Evolutionary conservation across 805 yeast species (phyloP), one percentile per base, ranked within the genome.

Genomic region (Cyberlindnera subsufficiens): DNA sequence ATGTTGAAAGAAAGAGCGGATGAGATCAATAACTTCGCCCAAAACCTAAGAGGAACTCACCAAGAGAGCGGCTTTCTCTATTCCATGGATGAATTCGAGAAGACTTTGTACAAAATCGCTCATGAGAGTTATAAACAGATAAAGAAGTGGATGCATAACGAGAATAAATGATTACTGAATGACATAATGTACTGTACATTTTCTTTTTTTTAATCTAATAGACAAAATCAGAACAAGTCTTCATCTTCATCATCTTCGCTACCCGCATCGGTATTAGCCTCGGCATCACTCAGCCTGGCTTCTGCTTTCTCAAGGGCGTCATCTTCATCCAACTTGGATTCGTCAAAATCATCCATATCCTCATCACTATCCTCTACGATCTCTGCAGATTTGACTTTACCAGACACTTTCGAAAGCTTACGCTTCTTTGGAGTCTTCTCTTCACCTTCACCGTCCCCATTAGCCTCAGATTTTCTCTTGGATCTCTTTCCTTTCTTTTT

Each of bases 81-180:
- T 45, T 78, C 81, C 5, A 65, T 89, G 47, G 97, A 89, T 57
- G 87, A 82, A 54, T 82, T 77, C 58, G 97, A 89, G 55, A 82
- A 77, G 59, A 63, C 61, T 30, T 37, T 85, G 18, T 83, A 74
- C 60, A 75, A 69, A 44, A 53, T 59, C 13, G 71, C 87, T 3
- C 73, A 78, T 44, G 78, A 71, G 41, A 71, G 78, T 40, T 67
- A 67, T 43, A 69, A 66, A 42, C 71, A 71, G 30, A 54, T 66
- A 44, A 68, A 64, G 46, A 60, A 51, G 34, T 76, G 80, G 80
- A 44, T 67, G 43, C 55, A 50, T 20, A 53, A 53, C 30, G 58
- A 53, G 20, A 20, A 32, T n/a, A 18, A 30, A 30, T 34, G 14
- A 18, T 17, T 22, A 20, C 4, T 3, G 10, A 10, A 29, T 9